These are phyloP conservation scores for Rosa rugosa DNA, from an alignment of 306 rosid species.

Conservation along the genomic window DNA sequence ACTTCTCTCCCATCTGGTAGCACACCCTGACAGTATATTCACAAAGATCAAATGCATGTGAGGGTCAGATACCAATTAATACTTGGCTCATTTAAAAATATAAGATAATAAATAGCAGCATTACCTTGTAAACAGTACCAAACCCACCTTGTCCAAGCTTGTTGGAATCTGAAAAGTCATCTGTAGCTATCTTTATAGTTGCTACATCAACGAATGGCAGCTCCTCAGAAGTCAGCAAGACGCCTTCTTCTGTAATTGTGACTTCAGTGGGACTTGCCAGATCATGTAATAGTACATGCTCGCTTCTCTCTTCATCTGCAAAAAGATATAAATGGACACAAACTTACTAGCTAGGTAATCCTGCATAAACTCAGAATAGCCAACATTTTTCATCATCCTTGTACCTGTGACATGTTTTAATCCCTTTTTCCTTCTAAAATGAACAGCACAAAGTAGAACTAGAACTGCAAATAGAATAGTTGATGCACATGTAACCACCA, in stretches of 20 bases:
- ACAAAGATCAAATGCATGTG: neutral
- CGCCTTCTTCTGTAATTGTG: neutral
- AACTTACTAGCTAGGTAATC: neutral
- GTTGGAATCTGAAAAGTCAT: conserved; percentile 41
- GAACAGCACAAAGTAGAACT: conserved; percentile 20
- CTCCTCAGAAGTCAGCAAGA: conserved; percentile 25
- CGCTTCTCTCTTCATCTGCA: conserved; percentile 16
- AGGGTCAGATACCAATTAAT: neutral
- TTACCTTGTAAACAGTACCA: conserved; percentile 55
- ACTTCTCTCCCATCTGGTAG: conserved; percentile 49
- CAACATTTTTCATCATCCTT: neutral
- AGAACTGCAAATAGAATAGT: conserved; percentile 25
- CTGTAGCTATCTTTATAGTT: conserved; percentile 14
- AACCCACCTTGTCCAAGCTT: conserved; percentile 71
- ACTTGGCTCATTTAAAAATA: neutral
- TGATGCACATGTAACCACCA: conserved; percentile 33
- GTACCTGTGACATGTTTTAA: conserved; percentile 25
- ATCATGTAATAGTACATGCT: conserved; percentile 34
- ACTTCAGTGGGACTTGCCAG: conserved; percentile 33
- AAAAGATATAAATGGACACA: neutral
- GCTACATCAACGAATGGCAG: conserved; percentile 36
- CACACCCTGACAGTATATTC: conserved; percentile 43
- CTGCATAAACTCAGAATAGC: neutral
- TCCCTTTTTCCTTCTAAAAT: conserved; percentile 12
- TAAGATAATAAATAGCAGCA: neutral